Base-by-base conservation (phyloP, 129 eudicot species). In the Tagetes patula region DNA sequence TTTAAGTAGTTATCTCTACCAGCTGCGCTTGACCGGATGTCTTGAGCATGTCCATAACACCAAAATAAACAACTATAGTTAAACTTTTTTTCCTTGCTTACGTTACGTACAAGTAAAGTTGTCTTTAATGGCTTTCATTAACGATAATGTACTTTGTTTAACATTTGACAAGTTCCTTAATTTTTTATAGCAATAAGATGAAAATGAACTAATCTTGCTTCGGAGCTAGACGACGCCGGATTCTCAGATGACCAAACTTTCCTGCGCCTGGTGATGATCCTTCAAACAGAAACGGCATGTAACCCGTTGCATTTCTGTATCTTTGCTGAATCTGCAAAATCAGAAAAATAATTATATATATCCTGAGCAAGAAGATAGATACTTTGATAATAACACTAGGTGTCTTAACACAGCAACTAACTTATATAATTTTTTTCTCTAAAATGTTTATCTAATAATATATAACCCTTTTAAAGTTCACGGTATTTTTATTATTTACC, bases 181-280 rank as follows among this genome's bases (percentile, higher is more conserved):
- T 63, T 69, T 64, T 32, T 65, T 9, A 30, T 36, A 34, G 54
- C 54, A 33, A 65, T 65, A 33, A 7, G 5, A 72, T 54, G 10
- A 72, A 20, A 8, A 54, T 3, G 38, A 49, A 73, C 67, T 79
- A 79, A 67, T 59, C 53, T 50, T 76, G 61, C 56, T 79, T 75
- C 8, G 66, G 76, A 3, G 79, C 8, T n/a, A 31, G 7, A 6
- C 91, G 87, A 38, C 91, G 92, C 41, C 87, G 93, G 72, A 94
- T 86, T 82, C 92, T 88, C 55, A 94, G 79, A 75, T 94, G 82
- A 13, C 99, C 99, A 67, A 94, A 94, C 76, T 81, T 90, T 75
- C 99, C 99, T 10, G 99, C 99, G 42, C 99, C 99, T 1, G 97
- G 99, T 5, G 99, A 94, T 39, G 99, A 94, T 70, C 99, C 99